A percentile compares a stretch with the other conserved stretches of the same genome.
Conservation (phyloP, 306 rosid genomes). For the Fragaria nilgerrensis region DNA sequence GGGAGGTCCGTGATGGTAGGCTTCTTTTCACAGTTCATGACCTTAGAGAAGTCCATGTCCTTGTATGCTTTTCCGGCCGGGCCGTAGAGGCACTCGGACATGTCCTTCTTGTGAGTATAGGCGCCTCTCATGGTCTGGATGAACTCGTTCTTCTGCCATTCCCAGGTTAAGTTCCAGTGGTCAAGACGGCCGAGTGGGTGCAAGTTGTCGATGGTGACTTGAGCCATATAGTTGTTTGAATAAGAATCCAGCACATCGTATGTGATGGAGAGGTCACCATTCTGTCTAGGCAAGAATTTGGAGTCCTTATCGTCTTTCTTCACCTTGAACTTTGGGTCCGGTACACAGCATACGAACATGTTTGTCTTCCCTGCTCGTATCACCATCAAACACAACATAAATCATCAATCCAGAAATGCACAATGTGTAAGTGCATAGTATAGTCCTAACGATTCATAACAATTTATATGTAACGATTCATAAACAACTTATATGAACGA, state of each 20-base stretch:
- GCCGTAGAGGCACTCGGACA: slow-evolving; percentile 58
- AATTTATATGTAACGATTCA: no score
- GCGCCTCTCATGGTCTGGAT: slow-evolving; percentile 69
- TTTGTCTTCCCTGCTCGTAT: slow-evolving; percentile 34
- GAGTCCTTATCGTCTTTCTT: slow-evolving; percentile 23
- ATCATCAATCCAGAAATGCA: neutral
- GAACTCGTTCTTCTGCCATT: slow-evolving; percentile 84
- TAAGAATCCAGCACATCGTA: slow-evolving; percentile 63
- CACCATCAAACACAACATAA: neutral
- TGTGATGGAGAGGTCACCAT: slow-evolving; percentile 64
- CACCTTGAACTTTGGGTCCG: slow-evolving; percentile 61
- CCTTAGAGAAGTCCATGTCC: slow-evolving; percentile 65
- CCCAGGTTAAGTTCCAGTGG: slow-evolving; percentile 88
- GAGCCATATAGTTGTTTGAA: slow-evolving; percentile 51
- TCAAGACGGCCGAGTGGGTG: slow-evolving; percentile 82
- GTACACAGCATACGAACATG: slow-evolving; percentile 72
- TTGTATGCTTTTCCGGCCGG: slow-evolving; percentile 42
- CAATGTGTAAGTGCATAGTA: no score
- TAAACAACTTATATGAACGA: no score
- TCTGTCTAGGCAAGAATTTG: slow-evolving; percentile 51
- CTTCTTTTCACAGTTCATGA: slow-evolving; percentile 55
- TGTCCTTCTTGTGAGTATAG: slow-evolving; percentile 49
- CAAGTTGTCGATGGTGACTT: slow-evolving; percentile 65
- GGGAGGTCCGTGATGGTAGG: slow-evolving; percentile 78
- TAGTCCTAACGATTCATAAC: no score